Evolutionary conservation across 495 filamentous ascomycete genomes (phyloP), one percentile per base, ranked within the genome.

Genomic region (Bryoglossum gracile): DNA sequence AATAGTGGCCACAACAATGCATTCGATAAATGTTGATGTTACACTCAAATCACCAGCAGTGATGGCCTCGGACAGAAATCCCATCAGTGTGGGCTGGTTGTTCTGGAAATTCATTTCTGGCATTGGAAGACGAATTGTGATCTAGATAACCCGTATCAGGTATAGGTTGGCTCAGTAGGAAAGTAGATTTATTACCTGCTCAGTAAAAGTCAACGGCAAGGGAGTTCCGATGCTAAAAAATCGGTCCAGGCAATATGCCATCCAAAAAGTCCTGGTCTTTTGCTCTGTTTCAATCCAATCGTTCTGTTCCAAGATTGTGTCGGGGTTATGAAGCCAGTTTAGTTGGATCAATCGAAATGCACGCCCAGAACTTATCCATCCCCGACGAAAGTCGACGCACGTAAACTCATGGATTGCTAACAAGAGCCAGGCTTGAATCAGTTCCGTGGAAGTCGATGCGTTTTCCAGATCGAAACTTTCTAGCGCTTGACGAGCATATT

Each of bases 341-440:
- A 76, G 61, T 50, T 79, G 71, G 0, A 77, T 68, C 0, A 80
- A 58, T 0, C 76, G 70, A 50, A 78, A 76, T 0, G 71, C 70
- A 4, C 74, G 62, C 0, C 76, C 77, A 0, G 74, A 72, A n/a
- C 71, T 80, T 33, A 75, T 63, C 68, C 70, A 76, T 1, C 66
- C 74, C 3, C 72, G 67, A 4, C 69, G 64, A 26, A 69, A 68
- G 19, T 65, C 65, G 13, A 65, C 67, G 3, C 70, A 62, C n/a
- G 68, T 61, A 34, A 76, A 71, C 47, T 80, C 76, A 48, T 75
- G 79, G 38, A 70, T 65, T 0, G 72, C 68, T 16, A 78, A 53
- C 0, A 81, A 55, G 6, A 79, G 62, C 76, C 75, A 80, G 0
- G 75, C 68, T 46, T 80, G 76, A 1, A 71, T 66, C 23, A 73